Evolutionary conservation across 208 protist genomes (phyloP).

Genomic region (Leishmania tarentolae): DNA sequence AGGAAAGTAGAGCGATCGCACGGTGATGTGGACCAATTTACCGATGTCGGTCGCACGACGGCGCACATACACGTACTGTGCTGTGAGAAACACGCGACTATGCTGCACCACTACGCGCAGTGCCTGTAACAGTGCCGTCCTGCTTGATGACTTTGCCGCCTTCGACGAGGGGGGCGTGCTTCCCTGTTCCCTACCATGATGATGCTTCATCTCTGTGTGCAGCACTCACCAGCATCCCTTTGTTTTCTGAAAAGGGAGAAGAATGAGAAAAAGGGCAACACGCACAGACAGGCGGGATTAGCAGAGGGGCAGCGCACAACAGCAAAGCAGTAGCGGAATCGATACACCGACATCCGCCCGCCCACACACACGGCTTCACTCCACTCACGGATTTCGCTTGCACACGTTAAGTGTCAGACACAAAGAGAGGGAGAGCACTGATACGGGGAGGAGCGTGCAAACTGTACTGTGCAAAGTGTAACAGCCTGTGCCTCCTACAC

Average conservation of each 20-base stretch:
- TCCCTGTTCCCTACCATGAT: neutral
- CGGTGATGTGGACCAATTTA: constrained; percentile 37
- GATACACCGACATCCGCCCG: too few species aligned
- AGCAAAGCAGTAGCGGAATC: neutral
- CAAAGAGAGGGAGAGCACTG: too few species aligned
- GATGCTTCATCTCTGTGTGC: neutral
- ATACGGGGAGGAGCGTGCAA: neutral
- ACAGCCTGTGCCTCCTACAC: neutral
- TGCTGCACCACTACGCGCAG: neutral
- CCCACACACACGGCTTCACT: neutral
- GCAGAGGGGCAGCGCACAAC: neutral
- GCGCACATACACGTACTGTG: constrained; percentile 11
- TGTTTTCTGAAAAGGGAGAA: neutral
- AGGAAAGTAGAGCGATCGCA: constrained; percentile 76
- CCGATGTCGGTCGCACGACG: constrained; percentile 11
- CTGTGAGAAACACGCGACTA: neutral
- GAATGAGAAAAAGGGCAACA: neutral
- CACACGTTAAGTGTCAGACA: too few species aligned
- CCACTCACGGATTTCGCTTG: too few species aligned
- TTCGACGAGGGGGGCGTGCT: neutral
- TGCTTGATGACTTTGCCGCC: neutral
- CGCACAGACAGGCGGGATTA: neutral
- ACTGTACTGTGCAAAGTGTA: neutral
- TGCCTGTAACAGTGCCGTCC: neutral
- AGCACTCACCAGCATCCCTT: neutral